Conservation (phyloP, 305 asterid species). For the Salvia sclarea region DNA sequence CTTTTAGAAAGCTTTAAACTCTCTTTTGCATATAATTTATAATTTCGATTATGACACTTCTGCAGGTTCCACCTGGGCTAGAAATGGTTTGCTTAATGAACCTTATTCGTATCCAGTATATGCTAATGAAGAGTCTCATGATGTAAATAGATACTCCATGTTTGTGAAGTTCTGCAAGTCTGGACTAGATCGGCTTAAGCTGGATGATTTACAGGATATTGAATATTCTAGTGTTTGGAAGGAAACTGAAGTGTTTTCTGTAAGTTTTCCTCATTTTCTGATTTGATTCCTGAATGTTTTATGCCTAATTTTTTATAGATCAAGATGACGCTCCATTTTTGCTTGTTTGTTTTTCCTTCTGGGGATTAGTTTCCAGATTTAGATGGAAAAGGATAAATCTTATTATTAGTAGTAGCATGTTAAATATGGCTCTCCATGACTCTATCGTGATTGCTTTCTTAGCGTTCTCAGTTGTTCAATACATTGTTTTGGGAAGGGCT, state of each 20-base stretch:
- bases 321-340: conserved; percentile 16
- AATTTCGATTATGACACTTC: conserved; percentile 16
- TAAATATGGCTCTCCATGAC: background rate
- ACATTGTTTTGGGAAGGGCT: conserved; percentile 5
- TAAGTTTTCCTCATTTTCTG: conserved; percentile 39
- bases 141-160: conserved; percentile 46
- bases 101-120: conserved; percentile 32
- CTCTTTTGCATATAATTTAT: background rate
- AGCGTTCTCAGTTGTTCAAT: background rate
- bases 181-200: conserved; percentile 66
- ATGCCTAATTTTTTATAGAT: background rate
- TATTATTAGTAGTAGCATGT: conserved; percentile 2
- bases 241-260: conserved; percentile 58
- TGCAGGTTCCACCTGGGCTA: conserved; percentile 47
- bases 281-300: conserved; percentile 1
- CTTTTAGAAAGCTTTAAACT: background rate
- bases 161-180: conserved; percentile 69
- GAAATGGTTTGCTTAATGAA: conserved; percentile 30
- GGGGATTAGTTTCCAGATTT: background rate
- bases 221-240: conserved; percentile 59
- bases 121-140: conserved; percentile 31
- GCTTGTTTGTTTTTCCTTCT: background rate
- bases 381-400: background rate
- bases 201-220: conserved; percentile 48
- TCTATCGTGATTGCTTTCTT: background rate